Evolutionary conservation across 2,329 filamentous ascomycete genomes (phyloP), one percentile per base, ranked within the genome.

Genomic region (Phoma sp.): DNA sequence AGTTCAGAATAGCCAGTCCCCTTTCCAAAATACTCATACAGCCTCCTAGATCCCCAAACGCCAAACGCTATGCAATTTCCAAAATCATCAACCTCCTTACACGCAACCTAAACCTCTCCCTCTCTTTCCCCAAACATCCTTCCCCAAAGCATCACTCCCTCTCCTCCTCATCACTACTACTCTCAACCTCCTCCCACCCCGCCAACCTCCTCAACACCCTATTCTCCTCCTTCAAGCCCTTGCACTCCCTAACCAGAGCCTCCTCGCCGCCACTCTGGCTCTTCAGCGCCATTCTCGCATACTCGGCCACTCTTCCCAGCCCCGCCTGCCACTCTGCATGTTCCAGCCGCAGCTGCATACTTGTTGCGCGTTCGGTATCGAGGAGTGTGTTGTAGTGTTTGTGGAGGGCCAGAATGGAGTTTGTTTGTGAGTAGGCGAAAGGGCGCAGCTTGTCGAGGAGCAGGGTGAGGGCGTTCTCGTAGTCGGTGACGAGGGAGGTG

Each of bases 311-410:
- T 4, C 78, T 62, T 7, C 73, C 68, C 51, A 81, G 53, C 1
- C 77, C 73, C 3, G 77, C 76, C 61, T 82, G 80, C 79, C 79
- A 82, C 40, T 77, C 75, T 43, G 78, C 75, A 52, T 81, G 79
- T 52, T 78, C 77, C 18, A 81, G 65, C 36, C 80, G 71, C 47
- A 80, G 66, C 47, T 80, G 74, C 56, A 81, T 73, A 37, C 74
- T 77, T 39, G 77, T 77, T 9, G 68, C 69, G 39, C 79, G 75
- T 32, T 78, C 74, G 38, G 75, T 64, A 23, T 79, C 73, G 9
- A 82, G 68, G 6, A 81, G 70, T 1, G 59, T 57, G 18, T 76
- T 75, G 69, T 82, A 82, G 68, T 82, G 78, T 47, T 77, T 76
- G 61, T 81, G 79, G 6, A 80, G 66, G 0, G 76, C 70, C 33